Percentiles rank a stretch among this genome's conserved stretches.
Evolutionary conservation across 192 early-diverging fungal species (phyloP).

Genomic region (Backusella westeae): DNA sequence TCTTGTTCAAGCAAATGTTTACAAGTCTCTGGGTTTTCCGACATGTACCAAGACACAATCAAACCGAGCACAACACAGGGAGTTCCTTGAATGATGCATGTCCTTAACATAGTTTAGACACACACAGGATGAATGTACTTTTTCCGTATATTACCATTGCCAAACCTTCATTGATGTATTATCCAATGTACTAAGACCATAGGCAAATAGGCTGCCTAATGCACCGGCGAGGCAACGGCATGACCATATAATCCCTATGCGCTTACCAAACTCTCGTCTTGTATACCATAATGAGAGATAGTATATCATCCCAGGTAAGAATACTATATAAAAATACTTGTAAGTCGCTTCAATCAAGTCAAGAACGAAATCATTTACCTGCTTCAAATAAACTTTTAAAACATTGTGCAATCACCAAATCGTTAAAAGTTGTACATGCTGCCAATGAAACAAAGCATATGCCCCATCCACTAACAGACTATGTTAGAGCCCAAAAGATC

Average conservation of each 20-base stretch:
- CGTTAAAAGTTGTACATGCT: constrained; percentile 30
- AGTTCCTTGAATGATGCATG: constrained; percentile 62
- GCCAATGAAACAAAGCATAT: constrained; percentile 41
- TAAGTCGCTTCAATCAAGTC: neutral
- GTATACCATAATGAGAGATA: constrained; percentile 54
- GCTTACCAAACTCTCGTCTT: constrained; percentile 42
- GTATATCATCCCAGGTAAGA: constrained; percentile 46
- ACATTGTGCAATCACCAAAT: constrained; percentile 44
- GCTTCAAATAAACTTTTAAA: constrained; percentile 46
- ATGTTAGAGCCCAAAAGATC: too few relatives aligned
- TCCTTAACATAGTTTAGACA: constrained; percentile 13
- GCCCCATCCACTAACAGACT: constrained; percentile 37
- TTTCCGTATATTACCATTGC: neutral
- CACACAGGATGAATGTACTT: neutral
- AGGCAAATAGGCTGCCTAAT: constrained; percentile 59
- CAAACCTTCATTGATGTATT: constrained; percentile 23
- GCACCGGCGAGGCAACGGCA: constrained; percentile 20
- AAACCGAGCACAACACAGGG: constrained; percentile 41
- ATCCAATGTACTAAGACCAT: constrained; percentile 48
- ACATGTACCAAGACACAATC: constrained; percentile 32
- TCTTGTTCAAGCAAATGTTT: constrained; percentile 36
- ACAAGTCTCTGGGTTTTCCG: constrained; percentile 41
- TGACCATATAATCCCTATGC: constrained; percentile 36
- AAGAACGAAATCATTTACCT: constrained; percentile 13
- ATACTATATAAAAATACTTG: neutral